These are phyloP conservation scores for Neurospora sp. DNA, from an alignment of 495 filamentous ascomycete genomes.

Conservation along the genomic window DNA sequence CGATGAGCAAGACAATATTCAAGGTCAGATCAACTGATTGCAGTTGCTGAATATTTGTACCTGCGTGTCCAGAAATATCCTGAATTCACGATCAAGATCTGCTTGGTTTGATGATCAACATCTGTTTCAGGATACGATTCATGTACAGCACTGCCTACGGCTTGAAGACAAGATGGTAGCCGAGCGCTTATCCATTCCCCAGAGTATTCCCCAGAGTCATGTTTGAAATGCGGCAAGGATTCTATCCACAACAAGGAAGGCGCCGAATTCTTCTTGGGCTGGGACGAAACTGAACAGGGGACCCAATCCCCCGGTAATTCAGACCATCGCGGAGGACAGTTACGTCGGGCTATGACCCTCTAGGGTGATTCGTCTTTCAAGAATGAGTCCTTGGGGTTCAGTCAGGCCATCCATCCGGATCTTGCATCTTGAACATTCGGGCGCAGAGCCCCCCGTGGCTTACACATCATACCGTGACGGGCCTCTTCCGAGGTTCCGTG, in stretches of 20 bases:
- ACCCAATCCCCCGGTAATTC: neutral
- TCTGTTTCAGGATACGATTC: slow-evolving; percentile 16
- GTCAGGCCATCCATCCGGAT: neutral
- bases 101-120: slow-evolving; percentile 13
- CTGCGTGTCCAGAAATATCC: slow-evolving; percentile 4
- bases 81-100: slow-evolving; percentile 13
- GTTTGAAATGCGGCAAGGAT: neutral
- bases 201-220: neutral
- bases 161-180: neutral
- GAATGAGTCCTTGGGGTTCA: neutral
- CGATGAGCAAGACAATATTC: slow-evolving; percentile 12
- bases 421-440: neutral
- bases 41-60: slow-evolving; percentile 26
- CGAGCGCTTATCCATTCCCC: neutral
- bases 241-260: neutral
- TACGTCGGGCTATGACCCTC: too few relatives aligned
- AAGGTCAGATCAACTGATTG: slow-evolving; percentile 8
- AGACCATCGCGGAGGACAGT: too few relatives aligned
- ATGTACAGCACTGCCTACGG: neutral
- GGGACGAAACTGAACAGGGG: neutral
- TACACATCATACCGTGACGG: slow-evolving; percentile 7
- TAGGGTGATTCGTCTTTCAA: too few relatives aligned
- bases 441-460: slow-evolving; percentile 3
- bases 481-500: slow-evolving; percentile 7
- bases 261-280: neutral